Conservation (phyloP, 2,329 filamentous ascomycete genomes). For the Pseudonectria buxi region DNA sequence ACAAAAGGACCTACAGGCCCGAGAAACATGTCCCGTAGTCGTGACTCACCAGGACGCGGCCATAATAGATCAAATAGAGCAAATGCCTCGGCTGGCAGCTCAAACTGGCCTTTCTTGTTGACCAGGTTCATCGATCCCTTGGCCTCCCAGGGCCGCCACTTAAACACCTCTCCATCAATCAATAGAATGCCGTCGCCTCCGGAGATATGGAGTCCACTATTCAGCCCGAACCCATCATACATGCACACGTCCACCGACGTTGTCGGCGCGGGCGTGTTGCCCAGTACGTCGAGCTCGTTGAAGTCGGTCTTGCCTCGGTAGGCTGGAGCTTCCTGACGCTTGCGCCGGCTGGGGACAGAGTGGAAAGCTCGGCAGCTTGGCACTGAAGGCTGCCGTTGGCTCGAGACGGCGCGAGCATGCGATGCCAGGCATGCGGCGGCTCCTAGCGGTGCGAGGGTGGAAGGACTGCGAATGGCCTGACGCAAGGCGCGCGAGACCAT, state of each 20-base stretch:
- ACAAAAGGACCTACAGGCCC: not conserved
- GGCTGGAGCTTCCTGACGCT: constrained; percentile 19
- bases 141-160: constrained; percentile 75
- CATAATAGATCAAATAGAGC: constrained; percentile 71
- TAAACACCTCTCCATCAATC: constrained; percentile 79
- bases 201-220: constrained; percentile 67
- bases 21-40: not conserved
- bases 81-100: constrained; percentile 64
- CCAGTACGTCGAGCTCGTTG: constrained; percentile 68
- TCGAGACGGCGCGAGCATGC: constrained; percentile 1
- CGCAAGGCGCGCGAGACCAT: constrained; percentile 14
- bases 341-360: constrained; percentile 9
- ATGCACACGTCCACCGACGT: constrained; percentile 80
- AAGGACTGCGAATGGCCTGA: constrained; percentile 11
- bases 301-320: constrained; percentile 54
- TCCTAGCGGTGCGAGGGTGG: constrained; percentile 6
- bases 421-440: constrained; percentile 10
- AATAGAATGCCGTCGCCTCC: constrained; percentile 69
- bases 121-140: constrained; percentile 44
- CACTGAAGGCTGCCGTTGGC: constrained; percentile 1
- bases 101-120: constrained; percentile 76
- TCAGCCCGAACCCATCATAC: constrained; percentile 76
- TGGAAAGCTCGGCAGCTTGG: constrained; percentile 15
- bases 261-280: constrained; percentile 65
- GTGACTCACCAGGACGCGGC: constrained; percentile 74